Evolutionary conservation across 2,329 filamentous ascomycete genomes (phyloP), one percentile per base, ranked within the genome.

Genomic region (Hymenoscyphus occultus): DNA sequence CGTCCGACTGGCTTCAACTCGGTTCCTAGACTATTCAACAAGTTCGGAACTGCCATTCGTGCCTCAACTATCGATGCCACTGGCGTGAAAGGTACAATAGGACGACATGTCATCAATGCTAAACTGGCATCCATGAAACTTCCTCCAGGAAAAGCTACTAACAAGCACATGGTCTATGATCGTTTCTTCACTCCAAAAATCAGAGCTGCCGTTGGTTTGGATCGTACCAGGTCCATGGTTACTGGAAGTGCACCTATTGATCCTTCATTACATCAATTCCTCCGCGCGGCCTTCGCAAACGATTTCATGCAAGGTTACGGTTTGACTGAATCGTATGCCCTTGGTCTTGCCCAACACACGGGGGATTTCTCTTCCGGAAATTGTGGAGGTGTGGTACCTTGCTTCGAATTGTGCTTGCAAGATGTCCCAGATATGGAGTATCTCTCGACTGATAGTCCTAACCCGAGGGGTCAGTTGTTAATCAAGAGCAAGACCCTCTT

Each of bases 361-460:
- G 83, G 84, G 58, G 95, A 99, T 77, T 87, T 91, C 75, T 84
- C 83, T 9, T 80, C 88, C 4, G 93, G 92, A 67, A 96, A 93
- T 78, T 94, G 94, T 71, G 95, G 95, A 61, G 87, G 84, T 5
- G 83, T 93, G 0, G 83, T 85, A 67, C 82, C 87, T 7, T 83
- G 82, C 66, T 78, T 84, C 9, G 95, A 99, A 80, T 80, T 89
- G 59, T 96, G 93, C 76, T 83, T 97, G 64, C 82, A 89, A 75
- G 96, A 93, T 61, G 90, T 96, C 6, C 93, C 94, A 1, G 94
- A 98, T 68, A 94, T 97, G 84, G 94, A 97, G 64, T 99, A 99
- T 80, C 84, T 88, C 0, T 86, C 90, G 59, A 89, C 90, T 10
- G 94, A 99, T 81, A 92, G 90, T 81, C 95, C 95, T 3, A 83